phyloP scores from a whole-genome alignment of 1,139 yeast species.

The Hemisphaericaspora xylofermentans region DNA sequence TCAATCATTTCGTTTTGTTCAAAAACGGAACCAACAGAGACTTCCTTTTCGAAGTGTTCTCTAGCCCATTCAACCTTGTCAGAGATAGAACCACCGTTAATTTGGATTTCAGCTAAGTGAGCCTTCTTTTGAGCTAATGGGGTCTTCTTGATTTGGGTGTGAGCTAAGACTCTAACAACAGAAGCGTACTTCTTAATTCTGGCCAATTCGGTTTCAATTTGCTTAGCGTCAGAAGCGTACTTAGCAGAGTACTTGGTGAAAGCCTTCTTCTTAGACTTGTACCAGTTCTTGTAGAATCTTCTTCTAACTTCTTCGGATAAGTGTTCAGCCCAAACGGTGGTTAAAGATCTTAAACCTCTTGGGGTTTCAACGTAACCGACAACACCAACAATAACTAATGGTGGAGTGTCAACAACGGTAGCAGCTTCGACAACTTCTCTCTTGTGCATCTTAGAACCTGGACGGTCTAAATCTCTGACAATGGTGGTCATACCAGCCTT shows the following conservation, averaged over 20 bases:
- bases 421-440: slow-evolving; percentile 99
- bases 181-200: slow-evolving; percentile 98
- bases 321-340: slow-evolving; percentile 99
- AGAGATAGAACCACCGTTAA: slow-evolving; percentile 98
- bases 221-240: slow-evolving; percentile 90
- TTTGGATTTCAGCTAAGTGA: slow-evolving; percentile 98
- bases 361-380: slow-evolving; percentile 99
- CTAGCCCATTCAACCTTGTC: slow-evolving; percentile 99
- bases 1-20: slow-evolving; percentile 99
- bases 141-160: slow-evolving; percentile 99
- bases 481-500: slow-evolving; percentile 99
- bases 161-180: slow-evolving; percentile 98
- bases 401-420: slow-evolving; percentile 99
- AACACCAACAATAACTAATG: slow-evolving; percentile 98
- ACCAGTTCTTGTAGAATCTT: slow-evolving; percentile 99
- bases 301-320: slow-evolving; percentile 98
- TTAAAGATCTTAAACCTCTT: slow-evolving; percentile 98
- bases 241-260: slow-evolving; percentile 99
- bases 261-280: slow-evolving; percentile 99
- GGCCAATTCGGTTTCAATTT: slow-evolving; percentile 94
- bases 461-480: slow-evolving; percentile 99
- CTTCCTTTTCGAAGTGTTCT: slow-evolving; percentile 99
- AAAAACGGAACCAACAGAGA: slow-evolving; percentile 90
- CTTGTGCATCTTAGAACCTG: slow-evolving; percentile 99
- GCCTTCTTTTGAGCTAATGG: slow-evolving; percentile 99